Percentiles rank a stretch among this genome's conserved stretches.
These are phyloP conservation scores for Fusarium dimerum DNA, from an alignment of 2,329 filamentous ascomycete species.

Conservation along the genomic window DNA sequence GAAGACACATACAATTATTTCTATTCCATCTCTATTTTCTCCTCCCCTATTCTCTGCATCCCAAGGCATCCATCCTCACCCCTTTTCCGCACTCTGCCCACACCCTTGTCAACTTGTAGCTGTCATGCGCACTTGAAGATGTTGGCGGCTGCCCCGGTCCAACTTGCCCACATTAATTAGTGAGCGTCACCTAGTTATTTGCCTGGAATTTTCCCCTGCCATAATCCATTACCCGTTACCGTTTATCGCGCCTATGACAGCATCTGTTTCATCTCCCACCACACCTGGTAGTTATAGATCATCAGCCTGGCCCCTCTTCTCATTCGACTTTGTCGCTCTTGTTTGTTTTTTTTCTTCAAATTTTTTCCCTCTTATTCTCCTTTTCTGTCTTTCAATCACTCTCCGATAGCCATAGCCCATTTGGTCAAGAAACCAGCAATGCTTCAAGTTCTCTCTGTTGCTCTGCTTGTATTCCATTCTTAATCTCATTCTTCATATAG, in stretches of 20 bases:
- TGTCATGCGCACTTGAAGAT: background rate
- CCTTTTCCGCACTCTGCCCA: background rate
- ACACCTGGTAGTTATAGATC: background rate
- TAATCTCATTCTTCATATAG: conserved; percentile 14
- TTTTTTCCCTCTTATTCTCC: background rate
- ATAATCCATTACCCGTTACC: background rate
- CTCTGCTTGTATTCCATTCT: background rate
- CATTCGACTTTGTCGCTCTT: background rate
- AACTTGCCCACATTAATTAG: background rate
- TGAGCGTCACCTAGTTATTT: background rate
- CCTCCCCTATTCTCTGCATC: background rate
- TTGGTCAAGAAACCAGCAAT: background rate
- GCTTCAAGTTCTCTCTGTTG: background rate
- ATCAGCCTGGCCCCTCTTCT: background rate
- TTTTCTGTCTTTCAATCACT: background rate
- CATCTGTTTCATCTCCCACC: background rate
- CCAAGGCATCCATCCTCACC: background rate
- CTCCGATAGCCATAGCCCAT: background rate
- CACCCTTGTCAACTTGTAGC: background rate
- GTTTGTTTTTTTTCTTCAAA: no score
- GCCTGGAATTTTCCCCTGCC: background rate
- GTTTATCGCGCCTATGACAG: background rate
- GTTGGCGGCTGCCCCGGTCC: background rate
- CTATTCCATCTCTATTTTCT: no score
- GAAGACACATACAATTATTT: no score